A percentile compares a stretch with the other conserved stretches of the same genome.
phyloP scores from a whole-genome alignment of 331 rosid genomes.

The Quercus lobata region DNA sequence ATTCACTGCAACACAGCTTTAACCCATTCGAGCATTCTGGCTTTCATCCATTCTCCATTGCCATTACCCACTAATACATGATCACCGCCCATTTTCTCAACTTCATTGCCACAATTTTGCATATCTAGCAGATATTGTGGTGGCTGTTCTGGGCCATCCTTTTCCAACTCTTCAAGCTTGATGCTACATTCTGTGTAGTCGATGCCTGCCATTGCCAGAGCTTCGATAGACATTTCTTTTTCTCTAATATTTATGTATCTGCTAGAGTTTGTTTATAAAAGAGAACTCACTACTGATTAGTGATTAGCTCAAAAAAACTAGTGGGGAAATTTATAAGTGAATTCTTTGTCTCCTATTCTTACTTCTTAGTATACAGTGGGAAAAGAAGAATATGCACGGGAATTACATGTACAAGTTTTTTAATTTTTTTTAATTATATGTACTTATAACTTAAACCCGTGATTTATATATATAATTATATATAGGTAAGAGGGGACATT shows the following conservation, averaged over 20 bases:
- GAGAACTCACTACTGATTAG: neutral
- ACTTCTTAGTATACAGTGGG: no score
- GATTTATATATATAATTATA: neutral
- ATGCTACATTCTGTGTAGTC: conserved; percentile 25
- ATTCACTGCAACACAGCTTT: conserved; percentile 22
- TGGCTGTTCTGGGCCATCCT: conserved; percentile 1
- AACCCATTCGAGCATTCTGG: conserved; percentile 30
- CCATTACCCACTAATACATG: neutral
- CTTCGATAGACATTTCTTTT: conserved; percentile 33
- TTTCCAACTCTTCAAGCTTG: conserved; percentile 19
- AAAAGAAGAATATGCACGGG: neutral
- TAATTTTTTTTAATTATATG: neutral
- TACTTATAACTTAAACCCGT: neutral
- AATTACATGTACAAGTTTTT: neutral
- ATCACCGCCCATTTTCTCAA: neutral
- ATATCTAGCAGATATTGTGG: conserved; percentile 25
- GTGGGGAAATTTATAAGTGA: neutral
- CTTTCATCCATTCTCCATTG: conserved; percentile 16
- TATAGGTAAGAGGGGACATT: neutral
- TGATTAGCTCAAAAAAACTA: neutral
- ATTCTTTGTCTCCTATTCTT: neutral
- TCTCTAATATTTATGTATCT: neutral
- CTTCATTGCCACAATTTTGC: neutral
- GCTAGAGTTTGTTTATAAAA: neutral
- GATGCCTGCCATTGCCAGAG: conserved; percentile 43